These are phyloP conservation scores for Fraxinus quadrangulata DNA, from an alignment of 257 asterid species.

Conservation along the genomic window DNA sequence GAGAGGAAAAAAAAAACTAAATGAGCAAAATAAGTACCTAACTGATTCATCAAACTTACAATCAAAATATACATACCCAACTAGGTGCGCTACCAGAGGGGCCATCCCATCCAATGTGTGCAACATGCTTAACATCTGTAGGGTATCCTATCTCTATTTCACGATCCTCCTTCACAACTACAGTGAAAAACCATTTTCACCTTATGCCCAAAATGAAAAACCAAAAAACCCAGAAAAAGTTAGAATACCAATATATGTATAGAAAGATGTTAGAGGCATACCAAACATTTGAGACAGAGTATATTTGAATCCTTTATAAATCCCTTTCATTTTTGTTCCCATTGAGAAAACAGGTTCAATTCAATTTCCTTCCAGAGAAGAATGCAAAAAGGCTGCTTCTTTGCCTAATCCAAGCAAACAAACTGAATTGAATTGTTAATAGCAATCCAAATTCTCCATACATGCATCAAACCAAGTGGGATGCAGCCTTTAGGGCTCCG, in stretches of 20 bases:
- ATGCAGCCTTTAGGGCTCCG: conserved; percentile 14
- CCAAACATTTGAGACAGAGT: conserved; percentile 73
- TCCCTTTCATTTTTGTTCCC: conserved; percentile 77
- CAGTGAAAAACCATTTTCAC: conserved; percentile 18
- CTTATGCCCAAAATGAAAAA: conserved; percentile 1
- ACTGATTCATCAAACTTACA: neutral
- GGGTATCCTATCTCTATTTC: conserved; percentile 84
- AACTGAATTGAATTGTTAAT: conserved; percentile 2
- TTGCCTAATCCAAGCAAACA: conserved; percentile 44
- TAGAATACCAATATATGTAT: neutral
- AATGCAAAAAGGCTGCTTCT: conserved; percentile 28
- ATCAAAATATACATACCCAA: conserved; percentile 60
- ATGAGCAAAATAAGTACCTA: neutral
- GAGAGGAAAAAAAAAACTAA: neutral
- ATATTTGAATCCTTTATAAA: conserved; percentile 78
- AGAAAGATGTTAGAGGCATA: conserved; percentile 26
- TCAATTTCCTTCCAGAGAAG: conserved; percentile 31
- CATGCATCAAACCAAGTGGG: conserved; percentile 29
- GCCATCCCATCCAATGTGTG: conserved; percentile 94
- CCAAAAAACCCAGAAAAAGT: neutral
- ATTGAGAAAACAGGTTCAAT: conserved; percentile 30
- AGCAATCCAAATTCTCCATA: conserved; percentile 1
- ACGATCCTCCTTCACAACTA: conserved; percentile 72
- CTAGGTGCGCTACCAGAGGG: conserved; percentile 70
- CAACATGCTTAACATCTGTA: conserved; percentile 87